A percentile compares a stretch with the other conserved stretches of the same genome.
Conservation (phyloP, 2,329 filamentous ascomycete species). For the Aureobasidium sp. region DNA sequence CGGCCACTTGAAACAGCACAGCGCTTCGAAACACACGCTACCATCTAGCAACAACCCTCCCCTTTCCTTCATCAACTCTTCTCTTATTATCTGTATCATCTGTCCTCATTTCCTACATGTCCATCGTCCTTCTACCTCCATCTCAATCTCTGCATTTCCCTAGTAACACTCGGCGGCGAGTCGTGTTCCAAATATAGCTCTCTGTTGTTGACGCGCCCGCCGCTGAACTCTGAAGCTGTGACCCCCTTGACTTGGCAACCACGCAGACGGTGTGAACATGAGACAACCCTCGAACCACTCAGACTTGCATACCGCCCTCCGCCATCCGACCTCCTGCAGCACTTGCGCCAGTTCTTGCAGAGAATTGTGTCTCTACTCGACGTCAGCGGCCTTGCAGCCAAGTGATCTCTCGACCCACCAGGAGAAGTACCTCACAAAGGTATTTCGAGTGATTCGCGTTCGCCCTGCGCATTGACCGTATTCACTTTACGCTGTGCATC, state of each 20-base stretch:
- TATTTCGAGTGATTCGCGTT: not conserved
- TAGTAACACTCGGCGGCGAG: not conserved
- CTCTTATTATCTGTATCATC: not conserved
- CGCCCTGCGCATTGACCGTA: conserved; percentile 1
- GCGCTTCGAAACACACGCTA: conserved; percentile 9
- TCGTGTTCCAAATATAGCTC: conserved; percentile 3
- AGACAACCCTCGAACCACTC: not conserved
- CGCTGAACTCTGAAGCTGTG: not conserved
- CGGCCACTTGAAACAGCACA: not conserved
- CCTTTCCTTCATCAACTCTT: not conserved
- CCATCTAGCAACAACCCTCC: not conserved
- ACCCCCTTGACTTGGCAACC: not conserved
- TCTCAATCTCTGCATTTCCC: conserved; percentile 2
- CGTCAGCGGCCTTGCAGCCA: not conserved
- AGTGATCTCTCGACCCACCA: not conserved
- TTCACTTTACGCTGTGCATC: not conserved
- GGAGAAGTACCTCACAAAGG: not conserved
- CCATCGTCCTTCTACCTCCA: not conserved
- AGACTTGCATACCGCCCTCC: not conserved
- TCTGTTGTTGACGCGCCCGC: not conserved
- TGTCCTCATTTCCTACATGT: not conserved
- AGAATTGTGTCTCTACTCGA: not conserved
- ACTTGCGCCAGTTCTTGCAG: not conserved
- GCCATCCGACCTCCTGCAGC: not conserved
- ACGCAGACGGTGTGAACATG: not conserved